These are phyloP conservation scores for Naganishia friedmannii DNA, from an alignment of 768 basidiomycete species.

Conservation along the genomic window DNA sequence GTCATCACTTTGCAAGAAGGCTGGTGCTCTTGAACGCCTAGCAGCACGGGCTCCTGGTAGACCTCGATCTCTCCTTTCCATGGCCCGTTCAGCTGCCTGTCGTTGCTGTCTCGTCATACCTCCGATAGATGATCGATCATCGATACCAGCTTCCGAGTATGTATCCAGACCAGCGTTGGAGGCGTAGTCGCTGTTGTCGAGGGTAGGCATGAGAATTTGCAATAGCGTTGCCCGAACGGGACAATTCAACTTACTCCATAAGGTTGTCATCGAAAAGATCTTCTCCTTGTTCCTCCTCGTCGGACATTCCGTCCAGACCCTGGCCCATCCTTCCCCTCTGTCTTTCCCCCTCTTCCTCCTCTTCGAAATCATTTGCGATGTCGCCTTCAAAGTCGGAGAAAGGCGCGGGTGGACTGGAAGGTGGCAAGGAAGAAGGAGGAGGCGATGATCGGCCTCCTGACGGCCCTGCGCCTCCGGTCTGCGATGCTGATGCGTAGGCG, in stretches of 20 bases:
- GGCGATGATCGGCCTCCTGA: conserved; percentile 47
- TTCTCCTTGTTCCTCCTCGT: conserved; percentile 79
- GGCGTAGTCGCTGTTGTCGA: conserved; percentile 66
- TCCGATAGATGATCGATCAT: conserved; percentile 60
- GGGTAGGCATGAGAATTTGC: conserved; percentile 11
- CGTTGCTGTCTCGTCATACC: conserved; percentile 47
- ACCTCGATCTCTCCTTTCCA: conserved; percentile 85
- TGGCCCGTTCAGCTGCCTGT: conserved; percentile 76
- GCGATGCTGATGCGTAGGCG: background rate
- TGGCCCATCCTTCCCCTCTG: conserved; percentile 41
- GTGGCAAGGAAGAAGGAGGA: conserved; percentile 70
- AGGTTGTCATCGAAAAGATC: conserved; percentile 81
- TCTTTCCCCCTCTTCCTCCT: conserved; percentile 44
- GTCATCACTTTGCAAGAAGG: conserved; percentile 80
- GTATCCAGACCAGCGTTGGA: conserved; percentile 74
- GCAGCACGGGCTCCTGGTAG: conserved; percentile 67
- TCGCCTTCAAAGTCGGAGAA: conserved; percentile 86
- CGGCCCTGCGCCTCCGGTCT: conserved; percentile 33
- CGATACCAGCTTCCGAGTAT: conserved; percentile 81
- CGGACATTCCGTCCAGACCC: conserved; percentile 59
- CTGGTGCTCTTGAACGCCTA: conserved; percentile 74
- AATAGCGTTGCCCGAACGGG: background rate
- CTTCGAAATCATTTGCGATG: conserved; percentile 60
- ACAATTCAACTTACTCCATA: conserved; percentile 64
- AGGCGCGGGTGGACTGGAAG: conserved; percentile 75